Percentiles rank a stretch among this genome's conserved stretches.
phyloP scores from a whole-genome alignment of 169 alveolate genomes.

The Plasmodium reichenowi region DNA sequence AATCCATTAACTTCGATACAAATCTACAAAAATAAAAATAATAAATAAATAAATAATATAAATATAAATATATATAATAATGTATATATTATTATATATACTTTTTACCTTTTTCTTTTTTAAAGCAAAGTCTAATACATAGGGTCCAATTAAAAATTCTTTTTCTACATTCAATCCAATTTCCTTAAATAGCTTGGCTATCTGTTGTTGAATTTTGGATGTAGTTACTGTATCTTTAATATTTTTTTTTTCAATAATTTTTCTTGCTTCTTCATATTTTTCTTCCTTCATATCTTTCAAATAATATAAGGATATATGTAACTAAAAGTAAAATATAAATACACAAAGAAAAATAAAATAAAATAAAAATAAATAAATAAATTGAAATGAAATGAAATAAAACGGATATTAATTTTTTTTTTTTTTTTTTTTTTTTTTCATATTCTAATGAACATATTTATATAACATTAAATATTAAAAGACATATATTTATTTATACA shows the following conservation, averaged over 20 bases:
- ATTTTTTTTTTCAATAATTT: slow-evolving; percentile 35
- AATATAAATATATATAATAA: background rate
- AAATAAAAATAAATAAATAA: no score
- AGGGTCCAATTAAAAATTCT: slow-evolving; percentile 59
- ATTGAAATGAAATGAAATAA: no score
- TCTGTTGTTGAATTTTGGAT: slow-evolving; percentile 66
- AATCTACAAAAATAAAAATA: slow-evolving; percentile 5
- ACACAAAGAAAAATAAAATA: no score
- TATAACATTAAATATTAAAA: no score
- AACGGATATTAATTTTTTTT: no score
- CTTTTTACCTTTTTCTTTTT: slow-evolving; percentile 31
- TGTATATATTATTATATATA: background rate
- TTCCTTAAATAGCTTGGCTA: slow-evolving; percentile 48
- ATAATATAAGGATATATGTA: slow-evolving; percentile 52
- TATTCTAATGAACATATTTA: no score
- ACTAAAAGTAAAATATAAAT: slow-evolving; percentile 1
- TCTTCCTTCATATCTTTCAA: slow-evolving; percentile 21
- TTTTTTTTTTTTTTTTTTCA: no score
- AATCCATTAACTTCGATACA: slow-evolving; percentile 71
- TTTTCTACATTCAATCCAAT: slow-evolving; percentile 34
- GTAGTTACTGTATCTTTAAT: slow-evolving; percentile 55
- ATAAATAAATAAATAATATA: background rate
- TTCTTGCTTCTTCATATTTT: slow-evolving; percentile 36
- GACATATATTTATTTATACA: background rate
- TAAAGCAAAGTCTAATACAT: slow-evolving; percentile 47